Conservation (phyloP, 2,329 filamentous ascomycete genomes). For the Aureobasidium uvarum region DNA sequence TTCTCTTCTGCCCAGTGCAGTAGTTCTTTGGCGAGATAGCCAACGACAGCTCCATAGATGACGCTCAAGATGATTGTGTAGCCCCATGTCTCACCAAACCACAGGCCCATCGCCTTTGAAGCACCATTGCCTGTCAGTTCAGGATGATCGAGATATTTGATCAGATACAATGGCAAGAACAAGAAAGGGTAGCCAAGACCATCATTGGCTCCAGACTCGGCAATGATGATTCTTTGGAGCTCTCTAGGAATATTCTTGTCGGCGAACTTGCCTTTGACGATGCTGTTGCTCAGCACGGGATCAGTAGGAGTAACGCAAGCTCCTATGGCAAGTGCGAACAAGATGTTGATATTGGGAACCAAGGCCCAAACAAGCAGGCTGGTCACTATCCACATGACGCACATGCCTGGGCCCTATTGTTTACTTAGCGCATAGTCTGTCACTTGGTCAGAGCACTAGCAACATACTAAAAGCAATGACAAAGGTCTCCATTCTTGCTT, state of each 20-base stretch:
- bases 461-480: constrained; percentile 58
- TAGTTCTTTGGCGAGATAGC: constrained; percentile 77
- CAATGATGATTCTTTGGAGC: constrained; percentile 65
- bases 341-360: constrained; percentile 67
- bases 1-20: constrained; percentile 80
- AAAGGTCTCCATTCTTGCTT: constrained; percentile 75
- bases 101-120: constrained; percentile 67
- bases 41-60: constrained; percentile 71
- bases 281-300: constrained; percentile 81
- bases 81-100: constrained; percentile 82
- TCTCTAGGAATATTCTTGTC: constrained; percentile 83
- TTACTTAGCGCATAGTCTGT: constrained; percentile 6
- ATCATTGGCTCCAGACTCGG: constrained; percentile 84
- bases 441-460: background rate
- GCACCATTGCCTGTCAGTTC: constrained; percentile 48
- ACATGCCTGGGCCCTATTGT: constrained; percentile 70
- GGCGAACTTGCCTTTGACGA: constrained; percentile 91
- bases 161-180: constrained; percentile 78
- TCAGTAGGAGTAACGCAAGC: constrained; percentile 93
- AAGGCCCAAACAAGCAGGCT: constrained; percentile 75
- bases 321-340: constrained; percentile 76
- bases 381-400: constrained; percentile 80
- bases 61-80: constrained; percentile 80
- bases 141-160: constrained; percentile 67
- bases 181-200: constrained; percentile 86